Conservation (phyloP, 1,284 basidiomycete species). For the Porogramme epimiltina region DNA sequence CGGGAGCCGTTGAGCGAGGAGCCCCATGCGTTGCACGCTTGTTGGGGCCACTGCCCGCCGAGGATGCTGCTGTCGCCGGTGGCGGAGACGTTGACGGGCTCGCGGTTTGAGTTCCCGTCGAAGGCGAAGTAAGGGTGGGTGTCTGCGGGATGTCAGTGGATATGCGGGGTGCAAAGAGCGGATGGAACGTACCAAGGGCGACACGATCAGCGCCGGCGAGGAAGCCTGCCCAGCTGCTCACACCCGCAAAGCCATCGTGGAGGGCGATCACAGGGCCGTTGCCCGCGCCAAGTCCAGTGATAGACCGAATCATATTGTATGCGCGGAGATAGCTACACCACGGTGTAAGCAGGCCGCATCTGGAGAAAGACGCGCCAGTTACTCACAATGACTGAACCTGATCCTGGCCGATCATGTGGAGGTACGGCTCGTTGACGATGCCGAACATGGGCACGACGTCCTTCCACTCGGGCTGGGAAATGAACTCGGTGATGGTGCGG, state of each 20-base stretch:
- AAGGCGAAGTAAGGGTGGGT: slow-evolving; percentile 49
- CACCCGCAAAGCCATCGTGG: slow-evolving; percentile 47
- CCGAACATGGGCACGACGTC: slow-evolving; percentile 52
- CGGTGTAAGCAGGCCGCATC: slow-evolving; percentile 36
- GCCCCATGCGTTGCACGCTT: slow-evolving; percentile 54
- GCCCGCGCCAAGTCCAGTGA: slow-evolving; percentile 57
- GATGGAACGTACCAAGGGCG: slow-evolving; percentile 42
- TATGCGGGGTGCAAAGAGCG: background rate
- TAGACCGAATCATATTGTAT: slow-evolving; percentile 54
- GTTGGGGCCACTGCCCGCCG: slow-evolving; percentile 35
- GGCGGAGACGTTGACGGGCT: slow-evolving; percentile 35
- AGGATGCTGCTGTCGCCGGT: slow-evolving; percentile 28
- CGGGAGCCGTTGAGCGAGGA: slow-evolving; percentile 51
- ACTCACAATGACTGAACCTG: slow-evolving; percentile 40
- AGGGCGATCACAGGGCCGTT: slow-evolving; percentile 58
- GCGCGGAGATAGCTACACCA: slow-evolving; percentile 57
- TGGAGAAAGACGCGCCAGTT: slow-evolving; percentile 24
- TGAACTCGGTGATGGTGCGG: slow-evolving; percentile 59
- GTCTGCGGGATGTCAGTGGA: slow-evolving; percentile 45
- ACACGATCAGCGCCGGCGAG: slow-evolving; percentile 58
- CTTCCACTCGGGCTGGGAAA: slow-evolving; percentile 52
- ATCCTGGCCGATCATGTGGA: slow-evolving; percentile 39
- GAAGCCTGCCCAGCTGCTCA: slow-evolving; percentile 48
- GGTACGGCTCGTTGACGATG: slow-evolving; percentile 43
- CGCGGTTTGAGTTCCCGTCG: slow-evolving; percentile 34